These are phyloP conservation scores for Aspergillus arachidicola DNA, from an alignment of 2,329 filamentous ascomycete genomes.

Conservation along the genomic window DNA sequence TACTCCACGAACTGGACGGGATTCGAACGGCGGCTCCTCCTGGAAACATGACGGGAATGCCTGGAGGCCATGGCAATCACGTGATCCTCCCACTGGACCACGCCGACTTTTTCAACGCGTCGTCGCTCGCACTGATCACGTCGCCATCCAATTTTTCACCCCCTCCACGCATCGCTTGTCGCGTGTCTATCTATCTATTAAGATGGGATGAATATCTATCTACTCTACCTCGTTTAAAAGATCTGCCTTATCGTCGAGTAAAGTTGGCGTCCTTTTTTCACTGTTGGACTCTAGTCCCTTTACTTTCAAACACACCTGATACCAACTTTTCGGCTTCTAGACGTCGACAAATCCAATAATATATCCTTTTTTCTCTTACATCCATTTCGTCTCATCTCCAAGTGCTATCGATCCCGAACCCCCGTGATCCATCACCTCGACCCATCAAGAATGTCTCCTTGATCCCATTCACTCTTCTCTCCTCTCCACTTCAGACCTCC, in stretches of 20 bases:
- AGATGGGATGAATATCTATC: not conserved
- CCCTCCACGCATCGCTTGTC: conserved; percentile 1
- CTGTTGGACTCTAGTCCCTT: not conserved
- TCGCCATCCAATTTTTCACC: not conserved
- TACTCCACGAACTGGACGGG: not conserved
- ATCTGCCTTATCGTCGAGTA: not conserved
- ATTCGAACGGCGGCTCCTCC: conserved; percentile 18
- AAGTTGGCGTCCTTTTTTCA: not conserved
- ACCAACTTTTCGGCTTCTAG: not conserved
- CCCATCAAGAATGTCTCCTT: not conserved
- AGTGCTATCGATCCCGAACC: not conserved
- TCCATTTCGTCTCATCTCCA: not conserved
- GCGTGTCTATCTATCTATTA: not conserved
- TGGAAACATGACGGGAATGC: not conserved
- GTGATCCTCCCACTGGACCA: conserved; percentile 22
- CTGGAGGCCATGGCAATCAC: not conserved
- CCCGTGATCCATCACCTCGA: not conserved
- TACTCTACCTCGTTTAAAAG: not conserved
- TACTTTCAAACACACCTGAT: not conserved
- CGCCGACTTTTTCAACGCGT: conserved; percentile 7
- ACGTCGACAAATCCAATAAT: not conserved
- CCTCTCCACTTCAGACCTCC: not conserved
- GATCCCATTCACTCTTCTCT: not conserved
- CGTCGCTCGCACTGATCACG: conserved; percentile 7
- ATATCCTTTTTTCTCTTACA: not conserved